phyloP scores from a whole-genome alignment of 805 yeast species.

The Spathaspora sp. region DNA sequence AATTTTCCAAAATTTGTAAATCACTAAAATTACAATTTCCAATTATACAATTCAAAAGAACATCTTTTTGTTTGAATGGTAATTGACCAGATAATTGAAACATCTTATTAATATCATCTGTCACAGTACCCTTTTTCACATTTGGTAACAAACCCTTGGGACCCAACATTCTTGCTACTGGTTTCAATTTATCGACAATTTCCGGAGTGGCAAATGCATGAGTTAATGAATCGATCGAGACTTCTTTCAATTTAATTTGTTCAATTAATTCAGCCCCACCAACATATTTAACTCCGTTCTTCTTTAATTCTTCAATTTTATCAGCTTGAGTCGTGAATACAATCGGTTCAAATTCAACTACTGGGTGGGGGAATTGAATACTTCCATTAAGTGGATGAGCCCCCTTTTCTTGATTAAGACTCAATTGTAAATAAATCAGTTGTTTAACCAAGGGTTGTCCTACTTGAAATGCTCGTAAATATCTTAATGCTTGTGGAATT shows the following conservation, averaged over 20 bases:
- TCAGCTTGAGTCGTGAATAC: constrained; percentile 63
- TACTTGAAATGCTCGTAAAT: constrained; percentile 83
- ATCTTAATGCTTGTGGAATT: constrained; percentile 68
- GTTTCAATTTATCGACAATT: constrained; percentile 56
- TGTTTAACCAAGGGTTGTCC: constrained; percentile 75
- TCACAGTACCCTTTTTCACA: constrained; percentile 80
- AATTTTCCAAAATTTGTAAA: constrained; percentile 66
- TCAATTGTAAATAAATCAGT: constrained; percentile 58
- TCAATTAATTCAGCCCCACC: constrained; percentile 75
- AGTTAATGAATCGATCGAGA: constrained; percentile 54
- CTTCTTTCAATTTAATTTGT: constrained; percentile 51
- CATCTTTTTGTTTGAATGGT: constrained; percentile 73
- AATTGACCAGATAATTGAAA: constrained; percentile 61
- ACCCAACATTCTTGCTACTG: constrained; percentile 78
- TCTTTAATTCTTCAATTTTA: constrained; percentile 48
- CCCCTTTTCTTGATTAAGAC: constrained; percentile 72
- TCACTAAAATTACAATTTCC: constrained; percentile 80
- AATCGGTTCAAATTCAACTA: constrained; percentile 60
- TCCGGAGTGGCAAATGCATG: constrained; percentile 86
- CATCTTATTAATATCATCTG: constrained; percentile 51
- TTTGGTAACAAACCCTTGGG: constrained; percentile 88
- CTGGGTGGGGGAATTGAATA: constrained; percentile 67
- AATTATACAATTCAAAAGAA: constrained; percentile 60
- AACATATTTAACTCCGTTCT: constrained; percentile 58
- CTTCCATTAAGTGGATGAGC: constrained; percentile 71